Base-by-base conservation (phyloP, 371 early-diverging fungal genomes). In the Dinochytrium kinnereticum region DNA sequence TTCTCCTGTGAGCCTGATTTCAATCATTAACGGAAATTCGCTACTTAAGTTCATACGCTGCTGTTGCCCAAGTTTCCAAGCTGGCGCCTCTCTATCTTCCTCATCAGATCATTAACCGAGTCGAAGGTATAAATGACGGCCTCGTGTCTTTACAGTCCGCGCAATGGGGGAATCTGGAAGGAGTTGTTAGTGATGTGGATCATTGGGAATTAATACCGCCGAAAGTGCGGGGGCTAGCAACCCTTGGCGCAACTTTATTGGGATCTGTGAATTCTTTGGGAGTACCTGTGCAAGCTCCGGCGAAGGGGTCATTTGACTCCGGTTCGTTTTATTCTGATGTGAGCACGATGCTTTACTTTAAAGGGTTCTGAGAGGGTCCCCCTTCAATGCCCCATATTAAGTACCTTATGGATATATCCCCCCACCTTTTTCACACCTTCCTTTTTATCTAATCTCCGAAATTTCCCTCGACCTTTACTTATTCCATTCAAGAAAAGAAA, bases 71-170 rank as follows among this genome's bases (percentile, higher is more conserved):
- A 77, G 57, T 87, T 83, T 7, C 86, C 86, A 21, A 82, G 88
- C 74, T 80, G 0, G 55, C 91, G 13, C 82, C 79, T 17, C 78
- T 84, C 0, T 69, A 68, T 57, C 74, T 85, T 37, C 74, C 81
- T 24, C 76, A 80, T 57, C 51, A 74, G 26, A 86, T 95, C 51
- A 87, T 96, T 55, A 82, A 87, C 38, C 81, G 81, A 31, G 83
- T 84, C n/a, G 96, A 95, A 77, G 97, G 96, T 13, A 86, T 87
- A 0, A 97, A 97, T 77, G 97, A 97, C 79, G 97, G 97, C n/a
- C 79, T 97, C 44, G 97, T 97, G 1, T 88, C 90, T 26, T 72
- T 93, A 13, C 76, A 86, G 17, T 90, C 90, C 70, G 95, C 96
- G 2, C 85, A 84, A 74, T 97, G 95, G 95, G 97, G 97, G 24